Conservation (phyloP, 768 basidiomycete genomes). For the Kondoa subrosea region DNA sequence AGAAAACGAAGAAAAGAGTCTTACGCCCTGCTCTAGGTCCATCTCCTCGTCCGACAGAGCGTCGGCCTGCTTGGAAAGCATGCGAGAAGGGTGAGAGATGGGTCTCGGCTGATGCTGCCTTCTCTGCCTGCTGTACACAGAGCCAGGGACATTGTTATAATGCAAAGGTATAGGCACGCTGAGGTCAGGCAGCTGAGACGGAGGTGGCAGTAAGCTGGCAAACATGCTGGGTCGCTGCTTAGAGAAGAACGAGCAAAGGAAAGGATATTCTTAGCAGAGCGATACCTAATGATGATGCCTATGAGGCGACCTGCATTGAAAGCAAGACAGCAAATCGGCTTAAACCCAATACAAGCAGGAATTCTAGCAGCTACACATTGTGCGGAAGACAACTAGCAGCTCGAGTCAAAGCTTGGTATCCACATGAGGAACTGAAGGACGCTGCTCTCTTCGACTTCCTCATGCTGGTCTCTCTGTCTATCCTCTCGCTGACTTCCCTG, state of each 20-base stretch:
- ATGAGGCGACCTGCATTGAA: too few relatives aligned
- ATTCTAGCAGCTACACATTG: too few relatives aligned
- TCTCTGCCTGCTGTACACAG: background rate
- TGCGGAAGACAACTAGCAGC: too few relatives aligned
- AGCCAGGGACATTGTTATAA: background rate
- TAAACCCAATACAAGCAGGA: too few relatives aligned
- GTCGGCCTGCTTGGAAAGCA: background rate
- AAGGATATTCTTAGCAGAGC: background rate
- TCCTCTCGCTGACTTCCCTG: too few relatives aligned
- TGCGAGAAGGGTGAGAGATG: background rate
- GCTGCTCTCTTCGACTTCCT: too few relatives aligned
- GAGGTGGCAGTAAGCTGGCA: background rate
- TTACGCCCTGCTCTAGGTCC: constrained; percentile 5
- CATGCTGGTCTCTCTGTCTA: too few relatives aligned
- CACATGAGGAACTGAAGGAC: too few relatives aligned
- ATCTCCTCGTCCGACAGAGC: background rate
- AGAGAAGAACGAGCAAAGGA: background rate
- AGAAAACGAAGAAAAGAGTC: background rate
- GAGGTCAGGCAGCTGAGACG: background rate
- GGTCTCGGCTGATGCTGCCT: background rate
- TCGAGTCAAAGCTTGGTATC: too few relatives aligned
- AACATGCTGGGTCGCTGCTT: background rate
- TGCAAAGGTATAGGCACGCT: background rate
- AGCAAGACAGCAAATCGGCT: too few relatives aligned
- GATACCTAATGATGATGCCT: background rate